Evolutionary conservation across 805 yeast species (phyloP), one percentile per base, ranked within the genome.

Genomic region (Candida boidinii): DNA sequence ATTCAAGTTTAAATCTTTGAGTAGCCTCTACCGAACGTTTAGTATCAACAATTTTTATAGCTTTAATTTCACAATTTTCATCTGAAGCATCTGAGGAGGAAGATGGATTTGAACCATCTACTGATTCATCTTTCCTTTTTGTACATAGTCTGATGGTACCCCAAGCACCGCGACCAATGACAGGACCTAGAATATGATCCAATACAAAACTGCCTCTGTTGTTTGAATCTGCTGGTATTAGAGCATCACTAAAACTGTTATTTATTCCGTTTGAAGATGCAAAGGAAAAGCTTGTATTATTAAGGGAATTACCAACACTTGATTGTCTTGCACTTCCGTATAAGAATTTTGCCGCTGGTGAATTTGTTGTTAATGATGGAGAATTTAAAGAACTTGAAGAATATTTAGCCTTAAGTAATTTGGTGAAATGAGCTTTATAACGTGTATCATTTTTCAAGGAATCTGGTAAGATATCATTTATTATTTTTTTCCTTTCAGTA

Each of bases 151-250:
- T 62, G 9, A 87, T 79, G 19, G 79, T 69, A 9, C 95, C 94
- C 81, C 92, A 88, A 0, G 95, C 94, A 11, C 96, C 96, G 50
- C 73, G 74, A 2, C 95, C 95, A 39, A 86, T 78, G 9, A 79
- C 69, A 43, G 75, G 76, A 1, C 94, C 95, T 20, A 87, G 51
- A 20, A 49, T 53, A 59, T 68, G 64, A 4, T 36, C 38, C 59
- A 79, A 43, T 2, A 86, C 73, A 17, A 68, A 52, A 11, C 82
- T 78, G 1, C 94, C 95, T 38, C 70, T 73, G 36, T 79, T 85
- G 44, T 77, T 82, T n/a, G n/a, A n/a, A n/a, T n/a, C n/a, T n/a
- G 7, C 63, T 61, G n/a, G n/a, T n/a, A n/a, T n/a, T n/a, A n/a
- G n/a, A n/a, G n/a, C n/a, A n/a, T n/a, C n/a, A n/a, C n/a, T n/a